Evolutionary conservation across 371 early-diverging fungal genomes (phyloP).

Genomic region (Mortierella sp.): DNA sequence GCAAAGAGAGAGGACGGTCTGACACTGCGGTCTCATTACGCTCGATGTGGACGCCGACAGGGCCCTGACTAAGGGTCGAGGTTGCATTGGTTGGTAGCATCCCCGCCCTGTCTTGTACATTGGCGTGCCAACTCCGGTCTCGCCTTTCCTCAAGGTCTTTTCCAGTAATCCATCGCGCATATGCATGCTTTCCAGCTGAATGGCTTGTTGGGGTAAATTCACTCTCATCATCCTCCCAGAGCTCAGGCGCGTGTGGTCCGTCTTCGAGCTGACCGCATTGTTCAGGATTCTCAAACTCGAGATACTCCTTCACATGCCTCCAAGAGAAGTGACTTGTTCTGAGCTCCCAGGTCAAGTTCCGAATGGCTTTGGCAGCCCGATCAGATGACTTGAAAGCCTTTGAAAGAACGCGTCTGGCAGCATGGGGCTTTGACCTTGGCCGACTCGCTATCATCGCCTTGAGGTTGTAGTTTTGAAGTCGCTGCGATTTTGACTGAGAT

Average conservation of each 20-base stretch:
- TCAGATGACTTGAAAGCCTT: not conserved
- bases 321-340: not conserved
- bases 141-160: not conserved
- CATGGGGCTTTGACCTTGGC: not conserved
- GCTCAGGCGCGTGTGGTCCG: not conserved
- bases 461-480: slow-evolving; percentile 41
- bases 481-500: slow-evolving; percentile 46
- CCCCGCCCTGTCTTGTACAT: not conserved
- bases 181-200: not conserved
- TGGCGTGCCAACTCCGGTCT: no score
- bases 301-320: not conserved
- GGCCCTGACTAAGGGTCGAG: not conserved
- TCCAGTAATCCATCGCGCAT: not conserved
- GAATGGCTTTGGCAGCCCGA: not conserved
- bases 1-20: slow-evolving; percentile 41
- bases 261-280: not conserved
- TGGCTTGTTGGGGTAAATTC: no score
- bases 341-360: not conserved
- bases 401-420: slow-evolving; percentile 20
- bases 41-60: not conserved
- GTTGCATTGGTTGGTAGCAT: not conserved
- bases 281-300: not conserved
- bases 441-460: slow-evolving; percentile 14
- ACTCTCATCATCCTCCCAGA: not conserved
- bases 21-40: slow-evolving; percentile 14